Conservation (phyloP, 2,329 filamentous ascomycete genomes). For the Diaporthe ilicicola region DNA sequence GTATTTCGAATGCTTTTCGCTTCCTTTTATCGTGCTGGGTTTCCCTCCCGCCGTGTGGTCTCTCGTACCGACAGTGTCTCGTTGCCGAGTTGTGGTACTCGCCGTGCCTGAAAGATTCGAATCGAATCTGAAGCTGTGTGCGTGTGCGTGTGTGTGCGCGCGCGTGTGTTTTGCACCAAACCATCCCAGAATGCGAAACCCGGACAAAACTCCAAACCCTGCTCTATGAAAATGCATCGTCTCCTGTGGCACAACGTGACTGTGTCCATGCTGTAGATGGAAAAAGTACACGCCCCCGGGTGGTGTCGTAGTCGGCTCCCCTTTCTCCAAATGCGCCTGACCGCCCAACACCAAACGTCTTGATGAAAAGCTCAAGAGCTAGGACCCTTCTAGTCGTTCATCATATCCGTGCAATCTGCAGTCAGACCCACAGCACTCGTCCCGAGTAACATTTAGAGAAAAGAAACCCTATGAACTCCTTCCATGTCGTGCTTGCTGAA, state of each 20-base stretch:
- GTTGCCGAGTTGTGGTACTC: not conserved
- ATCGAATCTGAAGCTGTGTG: constrained; percentile 8
- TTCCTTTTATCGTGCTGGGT: constrained; percentile 19
- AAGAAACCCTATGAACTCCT: constrained; percentile 30
- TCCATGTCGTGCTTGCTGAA: constrained; percentile 26
- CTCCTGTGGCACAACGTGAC: constrained; percentile 11
- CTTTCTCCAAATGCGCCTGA: constrained; percentile 29
- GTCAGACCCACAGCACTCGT: constrained; percentile 16
- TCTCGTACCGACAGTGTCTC: not conserved
- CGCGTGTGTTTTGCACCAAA: constrained; percentile 21
- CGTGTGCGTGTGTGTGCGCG: not conserved
- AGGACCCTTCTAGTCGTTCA: constrained; percentile 23
- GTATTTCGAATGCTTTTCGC: constrained; percentile 24
- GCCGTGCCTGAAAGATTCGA: constrained; percentile 8
- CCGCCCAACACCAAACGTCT: constrained; percentile 21
- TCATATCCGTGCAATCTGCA: constrained; percentile 26
- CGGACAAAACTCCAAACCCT: constrained; percentile 30
- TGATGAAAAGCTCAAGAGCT: constrained; percentile 19
- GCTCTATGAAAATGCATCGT: constrained; percentile 32
- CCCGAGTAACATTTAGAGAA: constrained; percentile 18
- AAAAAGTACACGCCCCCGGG: not conserved
- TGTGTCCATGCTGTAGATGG: constrained; percentile 9
- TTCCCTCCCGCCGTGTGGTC: constrained; percentile 13
- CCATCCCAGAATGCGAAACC: constrained; percentile 29
- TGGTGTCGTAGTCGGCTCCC: constrained; percentile 11